phyloP scores from a whole-genome alignment of 768 basidiomycete species.

The Inosperma sp. region DNA sequence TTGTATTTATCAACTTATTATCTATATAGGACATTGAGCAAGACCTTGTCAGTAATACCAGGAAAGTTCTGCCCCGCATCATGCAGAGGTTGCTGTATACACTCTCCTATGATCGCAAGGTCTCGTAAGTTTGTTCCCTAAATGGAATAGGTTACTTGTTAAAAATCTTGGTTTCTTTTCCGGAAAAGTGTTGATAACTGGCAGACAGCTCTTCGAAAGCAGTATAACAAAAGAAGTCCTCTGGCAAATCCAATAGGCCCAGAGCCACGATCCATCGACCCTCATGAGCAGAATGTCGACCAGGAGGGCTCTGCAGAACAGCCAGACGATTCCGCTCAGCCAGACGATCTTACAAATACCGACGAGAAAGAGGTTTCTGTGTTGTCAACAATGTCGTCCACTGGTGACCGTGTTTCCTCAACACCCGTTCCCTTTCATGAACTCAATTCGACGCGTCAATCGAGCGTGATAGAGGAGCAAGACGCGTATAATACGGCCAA shows the following conservation, averaged over 20 bases:
- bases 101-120: slow-evolving; percentile 77
- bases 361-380: neutral
- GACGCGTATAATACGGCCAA: slow-evolving; percentile 1
- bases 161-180: slow-evolving; percentile 20
- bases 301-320: slow-evolving; percentile 4
- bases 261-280: slow-evolving; percentile 34
- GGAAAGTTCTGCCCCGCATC: slow-evolving; percentile 60
- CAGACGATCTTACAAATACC: neutral
- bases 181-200: slow-evolving; percentile 61
- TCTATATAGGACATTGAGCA: slow-evolving; percentile 68
- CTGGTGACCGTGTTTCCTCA: neutral
- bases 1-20: slow-evolving; percentile 9
- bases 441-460: slow-evolving; percentile 12
- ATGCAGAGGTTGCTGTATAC: slow-evolving; percentile 71
- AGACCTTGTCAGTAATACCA: slow-evolving; percentile 61
- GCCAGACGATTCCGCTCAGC: slow-evolving; percentile 1
- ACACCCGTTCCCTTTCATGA: neutral
- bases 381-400: neutral
- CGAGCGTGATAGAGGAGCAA: slow-evolving; percentile 15
- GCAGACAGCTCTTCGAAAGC: slow-evolving; percentile 73
- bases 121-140: slow-evolving; percentile 49
- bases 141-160: neutral
- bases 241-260: slow-evolving; percentile 67
- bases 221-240: slow-evolving; percentile 72
- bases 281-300: slow-evolving; percentile 3